Conservation (phyloP, 2,329 filamentous ascomycete genomes). For the Penicillium sp. region DNA sequence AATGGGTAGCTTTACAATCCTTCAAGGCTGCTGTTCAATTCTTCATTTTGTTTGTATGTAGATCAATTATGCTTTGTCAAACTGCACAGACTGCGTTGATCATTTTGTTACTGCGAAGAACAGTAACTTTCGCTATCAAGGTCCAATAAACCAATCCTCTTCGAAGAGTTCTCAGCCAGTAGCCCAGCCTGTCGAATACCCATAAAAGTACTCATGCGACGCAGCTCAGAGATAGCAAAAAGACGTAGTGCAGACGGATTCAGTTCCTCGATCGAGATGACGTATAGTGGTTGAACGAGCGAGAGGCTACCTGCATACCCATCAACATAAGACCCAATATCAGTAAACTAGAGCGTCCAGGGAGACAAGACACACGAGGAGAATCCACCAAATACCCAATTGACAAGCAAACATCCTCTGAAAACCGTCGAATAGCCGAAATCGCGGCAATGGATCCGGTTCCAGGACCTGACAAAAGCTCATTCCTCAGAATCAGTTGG, state of each 20-base stretch:
- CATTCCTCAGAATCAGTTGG: neutral
- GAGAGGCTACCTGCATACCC: neutral
- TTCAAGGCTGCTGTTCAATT: conserved; percentile 1
- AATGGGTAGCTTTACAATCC: conserved; percentile 7
- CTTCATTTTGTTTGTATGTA: neutral
- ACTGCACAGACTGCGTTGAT: neutral
- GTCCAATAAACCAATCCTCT: neutral
- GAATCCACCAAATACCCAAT: neutral
- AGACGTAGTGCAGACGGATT: neutral
- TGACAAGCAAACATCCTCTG: neutral
- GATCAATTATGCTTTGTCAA: neutral
- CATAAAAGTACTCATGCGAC: neutral
- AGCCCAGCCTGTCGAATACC: neutral
- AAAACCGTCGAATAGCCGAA: neutral
- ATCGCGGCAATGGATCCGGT: neutral
- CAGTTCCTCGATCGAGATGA: neutral
- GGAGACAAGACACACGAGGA: neutral
- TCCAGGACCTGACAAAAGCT: neutral
- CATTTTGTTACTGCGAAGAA: neutral
- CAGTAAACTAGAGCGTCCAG: neutral
- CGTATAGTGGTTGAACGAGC: neutral
- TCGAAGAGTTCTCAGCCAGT: neutral
- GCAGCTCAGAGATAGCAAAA: neutral
- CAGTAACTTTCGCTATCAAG: neutral
- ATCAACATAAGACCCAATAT: neutral